Evolutionary conservation across 768 basidiomycete species (phyloP).

Genomic region (Crepidotus variabilis): DNA sequence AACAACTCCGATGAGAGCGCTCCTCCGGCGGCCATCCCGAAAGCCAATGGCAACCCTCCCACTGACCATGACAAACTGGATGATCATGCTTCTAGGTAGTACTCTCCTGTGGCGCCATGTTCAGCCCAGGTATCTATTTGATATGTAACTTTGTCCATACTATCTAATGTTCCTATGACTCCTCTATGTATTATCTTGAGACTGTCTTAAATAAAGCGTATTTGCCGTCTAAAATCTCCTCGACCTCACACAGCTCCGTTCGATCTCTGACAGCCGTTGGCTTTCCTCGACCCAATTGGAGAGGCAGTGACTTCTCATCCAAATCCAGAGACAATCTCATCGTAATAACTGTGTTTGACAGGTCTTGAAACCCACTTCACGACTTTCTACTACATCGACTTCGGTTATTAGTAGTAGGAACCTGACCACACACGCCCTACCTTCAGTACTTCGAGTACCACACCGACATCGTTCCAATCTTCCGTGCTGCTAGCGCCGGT

Average conservation of each 20-base stretch:
- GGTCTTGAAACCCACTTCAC: constrained; percentile 20
- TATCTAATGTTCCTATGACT: too few species aligned
- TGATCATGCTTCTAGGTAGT: too few species aligned
- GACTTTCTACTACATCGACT: constrained; percentile 16
- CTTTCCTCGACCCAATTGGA: constrained; percentile 20
- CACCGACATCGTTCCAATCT: constrained; percentile 23
- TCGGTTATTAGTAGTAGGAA: constrained; percentile 10
- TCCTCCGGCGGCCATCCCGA: too few species aligned
- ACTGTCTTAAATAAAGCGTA: too few species aligned
- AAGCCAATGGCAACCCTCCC: too few species aligned
- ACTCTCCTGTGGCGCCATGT: too few species aligned
- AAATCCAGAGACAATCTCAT: constrained; percentile 10
- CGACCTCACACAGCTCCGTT: constrained; percentile 9
- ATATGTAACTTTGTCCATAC: too few species aligned
- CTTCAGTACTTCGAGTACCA: constrained; percentile 15
- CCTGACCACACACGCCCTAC: constrained; percentile 10
- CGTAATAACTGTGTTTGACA: constrained; percentile 1
- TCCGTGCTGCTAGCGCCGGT: constrained; percentile 42
- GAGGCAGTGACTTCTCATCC: constrained; percentile 21
- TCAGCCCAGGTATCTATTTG: too few species aligned
- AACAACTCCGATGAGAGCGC: too few species aligned
- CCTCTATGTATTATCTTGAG: too few species aligned
- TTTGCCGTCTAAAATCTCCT: too few species aligned
- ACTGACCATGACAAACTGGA: too few species aligned
- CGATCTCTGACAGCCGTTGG: constrained; percentile 2